Base-by-base conservation (phyloP, 192 early-diverging fungal species). In the Podila verticillata region DNA sequence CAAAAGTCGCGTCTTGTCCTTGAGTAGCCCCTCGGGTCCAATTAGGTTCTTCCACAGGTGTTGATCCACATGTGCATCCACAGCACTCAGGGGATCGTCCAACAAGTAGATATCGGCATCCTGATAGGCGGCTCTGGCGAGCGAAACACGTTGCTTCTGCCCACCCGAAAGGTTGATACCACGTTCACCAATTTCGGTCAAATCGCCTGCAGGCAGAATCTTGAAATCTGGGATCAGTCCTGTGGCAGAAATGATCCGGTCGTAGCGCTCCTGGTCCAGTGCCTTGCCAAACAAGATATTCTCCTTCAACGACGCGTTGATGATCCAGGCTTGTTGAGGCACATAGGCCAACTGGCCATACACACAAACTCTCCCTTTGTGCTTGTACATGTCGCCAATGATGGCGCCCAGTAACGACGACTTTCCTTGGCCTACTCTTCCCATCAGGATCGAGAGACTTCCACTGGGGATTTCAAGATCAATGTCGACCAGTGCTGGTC, bases 41-140 rank as follows among this genome's bases (percentile, higher is more conserved):
- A 98, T 84, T 1, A 75, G 35, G 29, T 75, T 47, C 24, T 54
- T 7, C 73, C 73, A 75, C 3, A 75, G n/a, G 28, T 75, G 61
- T 10, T 68, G 73, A 24, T 68, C 66, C 1, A 75, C 73, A 35
- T 75, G 73, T 0, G 73, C 73, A 68, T 75, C 73, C 0, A 97
- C 94, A 17, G 95, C 96, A 66, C 89, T 90, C 57, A 99, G 83
- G 10, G 95, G 95, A 39, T 97, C 96, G 69, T 97, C 96, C 15
- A 97, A 72, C 0, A 97, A 74, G 5, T 93, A 87, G 63, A 96
- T 92, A 44, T 96, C 94, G 5, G 91, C 84, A 61, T 91, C 86
- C 36, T 79, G 87, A 81, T 98, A 96, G 0, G 95, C 82, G 0
- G 92, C 84, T n/a, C 97, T 87, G 7, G 96, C 96, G 22, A 98